Evolutionary conservation across 148 eudicot genomes (phyloP).

Genomic region (Rhododendron henanense): DNA sequence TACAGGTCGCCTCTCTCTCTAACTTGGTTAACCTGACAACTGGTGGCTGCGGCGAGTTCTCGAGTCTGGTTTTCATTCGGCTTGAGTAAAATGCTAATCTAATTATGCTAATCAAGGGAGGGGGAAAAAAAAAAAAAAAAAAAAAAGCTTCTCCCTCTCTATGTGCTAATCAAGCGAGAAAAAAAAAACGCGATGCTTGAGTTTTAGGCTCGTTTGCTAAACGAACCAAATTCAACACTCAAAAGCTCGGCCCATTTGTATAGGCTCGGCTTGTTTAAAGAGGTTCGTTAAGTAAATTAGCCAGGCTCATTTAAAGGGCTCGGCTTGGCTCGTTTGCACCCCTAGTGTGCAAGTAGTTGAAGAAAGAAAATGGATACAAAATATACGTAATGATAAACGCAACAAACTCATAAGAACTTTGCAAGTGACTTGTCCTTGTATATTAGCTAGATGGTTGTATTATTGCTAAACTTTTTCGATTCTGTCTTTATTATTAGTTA

Average conservation of each 20-base stretch:
- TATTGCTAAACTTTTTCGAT: background rate
- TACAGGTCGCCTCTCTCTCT: background rate
- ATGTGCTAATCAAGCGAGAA: background rate
- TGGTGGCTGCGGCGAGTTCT: background rate
- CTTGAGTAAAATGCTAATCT: background rate
- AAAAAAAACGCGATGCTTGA: too few relatives aligned
- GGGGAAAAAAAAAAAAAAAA: too few relatives aligned
- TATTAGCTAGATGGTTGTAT: background rate
- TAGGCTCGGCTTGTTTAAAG: too few relatives aligned
- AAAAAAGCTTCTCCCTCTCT: background rate
- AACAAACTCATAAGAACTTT: background rate
- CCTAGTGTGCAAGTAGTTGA: background rate
- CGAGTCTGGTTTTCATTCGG: background rate
- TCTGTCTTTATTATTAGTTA: background rate
- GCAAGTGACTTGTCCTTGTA: background rate
- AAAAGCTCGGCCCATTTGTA: too few relatives aligned
- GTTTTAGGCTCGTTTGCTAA: too few relatives aligned
- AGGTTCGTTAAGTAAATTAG: too few relatives aligned
- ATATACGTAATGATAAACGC: background rate
- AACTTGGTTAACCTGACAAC: too few relatives aligned
- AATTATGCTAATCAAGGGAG: background rate
- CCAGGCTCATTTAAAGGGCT: too few relatives aligned
- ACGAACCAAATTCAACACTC: too few relatives aligned
- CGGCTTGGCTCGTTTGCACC: too few relatives aligned
- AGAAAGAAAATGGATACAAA: background rate